Conservation (phyloP, 192 early-diverging fungal species). For the Cetraspora pellucida region DNA sequence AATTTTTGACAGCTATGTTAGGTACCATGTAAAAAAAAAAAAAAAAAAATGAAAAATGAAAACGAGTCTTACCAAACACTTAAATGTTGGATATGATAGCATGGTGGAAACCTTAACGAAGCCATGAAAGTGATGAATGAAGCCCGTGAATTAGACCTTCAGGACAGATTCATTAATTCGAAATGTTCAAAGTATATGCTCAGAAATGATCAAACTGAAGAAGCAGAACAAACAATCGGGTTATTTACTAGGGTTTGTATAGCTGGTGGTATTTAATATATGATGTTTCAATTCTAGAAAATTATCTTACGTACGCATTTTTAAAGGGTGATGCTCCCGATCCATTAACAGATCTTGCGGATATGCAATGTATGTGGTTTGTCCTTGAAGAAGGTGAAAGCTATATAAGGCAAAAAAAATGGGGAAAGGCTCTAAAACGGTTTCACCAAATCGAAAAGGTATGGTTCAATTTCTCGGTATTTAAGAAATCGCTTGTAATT, state of each 20-base stretch:
- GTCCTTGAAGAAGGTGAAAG: slow-evolving; percentile 75
- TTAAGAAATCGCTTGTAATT: slow-evolving; percentile 30
- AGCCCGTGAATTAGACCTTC: slow-evolving; percentile 87
- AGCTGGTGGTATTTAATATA: background rate
- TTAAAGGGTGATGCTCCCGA: slow-evolving; percentile 57
- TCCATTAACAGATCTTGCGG: slow-evolving; percentile 77
- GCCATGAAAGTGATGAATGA: slow-evolving; percentile 84
- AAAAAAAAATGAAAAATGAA: background rate
- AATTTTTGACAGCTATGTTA: background rate
- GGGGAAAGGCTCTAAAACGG: slow-evolving; percentile 85
- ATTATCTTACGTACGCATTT: too few relatives aligned
- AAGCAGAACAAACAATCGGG: slow-evolving; percentile 83
- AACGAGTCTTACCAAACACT: slow-evolving; percentile 25
- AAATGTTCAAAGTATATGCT: slow-evolving; percentile 95
- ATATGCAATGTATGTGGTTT: slow-evolving; percentile 95
- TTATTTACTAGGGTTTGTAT: slow-evolving; percentile 77
- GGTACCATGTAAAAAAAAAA: background rate
- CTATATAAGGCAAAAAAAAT: slow-evolving; percentile 65
- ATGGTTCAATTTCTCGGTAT: background rate
- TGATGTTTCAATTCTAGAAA: background rate
- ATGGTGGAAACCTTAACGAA: slow-evolving; percentile 70
- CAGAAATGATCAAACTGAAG: slow-evolving; percentile 71
- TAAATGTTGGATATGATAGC: slow-evolving; percentile 47
- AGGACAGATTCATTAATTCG: slow-evolving; percentile 93
- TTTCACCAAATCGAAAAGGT: slow-evolving; percentile 81